Evolutionary conservation across 2,329 filamentous ascomycete species (phyloP).

Genomic region (Emericellopsis cladophorae): DNA sequence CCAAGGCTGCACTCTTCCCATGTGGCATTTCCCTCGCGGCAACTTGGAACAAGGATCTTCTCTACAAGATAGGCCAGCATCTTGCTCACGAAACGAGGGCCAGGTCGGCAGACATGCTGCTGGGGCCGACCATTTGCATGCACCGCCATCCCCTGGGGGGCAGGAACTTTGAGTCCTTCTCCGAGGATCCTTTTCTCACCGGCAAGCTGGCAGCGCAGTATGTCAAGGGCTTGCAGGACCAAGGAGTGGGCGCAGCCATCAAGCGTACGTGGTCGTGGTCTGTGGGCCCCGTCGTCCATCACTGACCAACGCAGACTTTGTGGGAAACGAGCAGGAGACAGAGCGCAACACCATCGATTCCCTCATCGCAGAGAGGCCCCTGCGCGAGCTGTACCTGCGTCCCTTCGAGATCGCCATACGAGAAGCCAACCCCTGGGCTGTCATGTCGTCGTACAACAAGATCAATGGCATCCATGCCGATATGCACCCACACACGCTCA

Average conservation of each 20-base stretch:
- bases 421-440: slow-evolving; percentile 25
- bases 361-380: slow-evolving; percentile 14
- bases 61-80: slow-evolving; percentile 56
- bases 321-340: slow-evolving; percentile 64
- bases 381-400: slow-evolving; percentile 26
- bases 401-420: slow-evolving; percentile 31
- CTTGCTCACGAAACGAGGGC: slow-evolving; percentile 61
- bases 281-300: too few species aligned
- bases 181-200: slow-evolving; percentile 68
- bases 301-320: slow-evolving; percentile 35
- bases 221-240: slow-evolving; percentile 60
- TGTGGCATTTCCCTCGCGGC: slow-evolving; percentile 69
- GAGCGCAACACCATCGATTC: slow-evolving; percentile 15
- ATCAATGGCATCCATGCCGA: slow-evolving; percentile 31
- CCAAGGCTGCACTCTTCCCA: slow-evolving; percentile 63
- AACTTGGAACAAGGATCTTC: slow-evolving; percentile 63
- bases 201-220: slow-evolving; percentile 62
- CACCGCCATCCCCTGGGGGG: slow-evolving; percentile 75
- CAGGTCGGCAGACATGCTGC: slow-evolving; percentile 59
- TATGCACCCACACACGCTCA: slow-evolving; percentile 41
- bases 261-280: slow-evolving; percentile 44
- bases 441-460: slow-evolving; percentile 34
- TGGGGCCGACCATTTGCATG: slow-evolving; percentile 71
- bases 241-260: slow-evolving; percentile 62
- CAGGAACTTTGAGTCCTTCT: slow-evolving; percentile 78